Evolutionary conservation across 305 asterid species (phyloP), one percentile per base, ranked within the genome.

Genomic region (Solanum hybrid): DNA sequence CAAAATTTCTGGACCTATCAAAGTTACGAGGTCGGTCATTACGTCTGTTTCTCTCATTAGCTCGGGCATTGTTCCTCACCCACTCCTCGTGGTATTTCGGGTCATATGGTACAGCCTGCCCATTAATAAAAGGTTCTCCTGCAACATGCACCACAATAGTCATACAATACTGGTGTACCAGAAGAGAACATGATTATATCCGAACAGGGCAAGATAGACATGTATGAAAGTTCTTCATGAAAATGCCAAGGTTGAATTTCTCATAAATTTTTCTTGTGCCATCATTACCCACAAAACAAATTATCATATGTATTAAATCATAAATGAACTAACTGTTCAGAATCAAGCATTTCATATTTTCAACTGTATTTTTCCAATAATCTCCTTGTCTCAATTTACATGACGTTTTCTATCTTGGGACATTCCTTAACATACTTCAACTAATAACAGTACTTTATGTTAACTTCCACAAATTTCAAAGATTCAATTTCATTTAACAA

Each of bases 101-200:
- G 89, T 97, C 99, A 72, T 97, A 97, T 1, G 99, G 98, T 51
- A 96, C 98, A 90, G 99, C 99, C 90, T 96, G 95, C 10, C 99
- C 99, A 20, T 96, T 93, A 68, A 97, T 96, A 86, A 97, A 96
- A 51, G 99, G 99, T 84, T 97, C 99, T 36, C 99, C 99, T 97
- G 95, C 91, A 91, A 90, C 70, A 89, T 31, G 76, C 41, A 84
- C 41, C 31, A 84, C 31, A 51, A 31, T 0, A 20, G 88, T 83
- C 75, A 83, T 83, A 45, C 26, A 83, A 29, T 31, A 84, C 88
- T 51, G 41, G 88, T 20, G 26, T 84, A 84, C 29, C 24, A 51
- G 22, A 51, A 84, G 15, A 57, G 88, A 10, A 84, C 75, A 32
- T 84, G 38, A 29, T 8, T 45, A 29, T 61, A 61, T 61, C 72